A percentile compares a stretch with the other conserved stretches of the same genome.
Evolutionary conservation across 345 rosid genomes (phyloP).

Genomic region (Capsella bursapastoris): DNA sequence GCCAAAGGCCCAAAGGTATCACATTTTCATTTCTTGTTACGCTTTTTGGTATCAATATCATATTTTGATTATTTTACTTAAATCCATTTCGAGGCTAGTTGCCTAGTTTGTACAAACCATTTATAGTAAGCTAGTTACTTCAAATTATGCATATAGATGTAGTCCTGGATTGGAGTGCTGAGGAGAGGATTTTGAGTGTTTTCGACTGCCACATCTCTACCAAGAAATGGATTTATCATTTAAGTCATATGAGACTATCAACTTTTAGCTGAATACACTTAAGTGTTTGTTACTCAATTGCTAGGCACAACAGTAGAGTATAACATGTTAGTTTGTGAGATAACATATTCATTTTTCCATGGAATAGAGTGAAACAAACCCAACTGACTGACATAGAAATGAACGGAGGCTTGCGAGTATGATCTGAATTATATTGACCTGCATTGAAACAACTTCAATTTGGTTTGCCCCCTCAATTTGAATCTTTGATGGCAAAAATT

Average conservation of each 20-base stretch:
- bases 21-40: too few relatives aligned
- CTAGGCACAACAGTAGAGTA: not conserved
- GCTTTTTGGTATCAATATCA: too few relatives aligned
- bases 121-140: too few relatives aligned
- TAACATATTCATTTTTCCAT: not conserved
- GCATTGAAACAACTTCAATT: constrained; percentile 6
- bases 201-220: too few relatives aligned
- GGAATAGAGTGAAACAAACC: not conserved
- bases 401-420: not conserved
- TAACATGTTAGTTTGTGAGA: constrained; percentile 6
- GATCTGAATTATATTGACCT: not conserved
- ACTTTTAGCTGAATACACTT: not conserved
- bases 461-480: not conserved
- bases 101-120: too few relatives aligned
- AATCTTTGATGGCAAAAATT: constrained; percentile 1
- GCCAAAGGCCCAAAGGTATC: too few relatives aligned
- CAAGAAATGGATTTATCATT: too few relatives aligned
- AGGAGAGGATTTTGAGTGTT: too few relatives aligned
- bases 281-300: not conserved
- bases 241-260: not conserved
- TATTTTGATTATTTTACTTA: too few relatives aligned
- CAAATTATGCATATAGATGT: too few relatives aligned
- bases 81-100: too few relatives aligned
- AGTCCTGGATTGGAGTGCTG: too few relatives aligned
- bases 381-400: not conserved